Conservation (phyloP, 106 monocot species). For the Acanthochlamys bracteata region DNA sequence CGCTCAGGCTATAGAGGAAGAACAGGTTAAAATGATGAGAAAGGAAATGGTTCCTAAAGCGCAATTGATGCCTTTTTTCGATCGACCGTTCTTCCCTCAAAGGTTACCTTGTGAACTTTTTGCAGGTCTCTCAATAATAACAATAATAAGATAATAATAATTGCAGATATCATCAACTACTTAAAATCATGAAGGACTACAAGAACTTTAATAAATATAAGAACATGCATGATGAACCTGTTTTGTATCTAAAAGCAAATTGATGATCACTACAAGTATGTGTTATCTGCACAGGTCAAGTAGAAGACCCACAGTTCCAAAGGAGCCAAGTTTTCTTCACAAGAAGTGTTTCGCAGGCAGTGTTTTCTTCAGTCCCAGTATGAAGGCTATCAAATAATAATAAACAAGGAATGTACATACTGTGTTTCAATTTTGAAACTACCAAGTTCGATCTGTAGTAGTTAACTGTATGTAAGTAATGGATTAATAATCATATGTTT, state of each 20-base stretch:
- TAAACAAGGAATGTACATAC: too few species aligned
- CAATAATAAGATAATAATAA: neutral
- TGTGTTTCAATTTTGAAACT: too few species aligned
- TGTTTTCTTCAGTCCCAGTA: slow-evolving; percentile 20
- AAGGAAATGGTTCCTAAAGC: slow-evolving; percentile 74
- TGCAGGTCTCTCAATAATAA: neutral
- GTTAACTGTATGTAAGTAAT: too few species aligned
- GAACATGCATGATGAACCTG: neutral
- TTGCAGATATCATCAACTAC: neutral
- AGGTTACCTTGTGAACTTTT: slow-evolving; percentile 19
- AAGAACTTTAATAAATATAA: neutral
- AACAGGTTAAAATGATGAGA: slow-evolving; percentile 56
- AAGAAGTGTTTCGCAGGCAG: slow-evolving; percentile 26
- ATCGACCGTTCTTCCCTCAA: slow-evolving; percentile 54
- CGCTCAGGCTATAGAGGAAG: slow-evolving; percentile 54
- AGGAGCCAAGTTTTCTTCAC: slow-evolving; percentile 42
- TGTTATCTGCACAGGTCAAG: slow-evolving; percentile 31
- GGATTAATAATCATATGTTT: too few species aligned
- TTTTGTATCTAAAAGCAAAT: neutral
- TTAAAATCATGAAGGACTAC: neutral
- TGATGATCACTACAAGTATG: neutral
- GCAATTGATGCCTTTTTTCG: slow-evolving; percentile 62
- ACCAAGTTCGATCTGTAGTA: too few species aligned
- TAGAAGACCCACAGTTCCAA: slow-evolving; percentile 46
- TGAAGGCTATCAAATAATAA: slow-evolving; percentile 35